Percentiles rank a stretch among this genome's conserved stretches.
These are phyloP conservation scores for Epichloe hybrida DNA, from an alignment of 2,329 filamentous ascomycete species.

Conservation along the genomic window DNA sequence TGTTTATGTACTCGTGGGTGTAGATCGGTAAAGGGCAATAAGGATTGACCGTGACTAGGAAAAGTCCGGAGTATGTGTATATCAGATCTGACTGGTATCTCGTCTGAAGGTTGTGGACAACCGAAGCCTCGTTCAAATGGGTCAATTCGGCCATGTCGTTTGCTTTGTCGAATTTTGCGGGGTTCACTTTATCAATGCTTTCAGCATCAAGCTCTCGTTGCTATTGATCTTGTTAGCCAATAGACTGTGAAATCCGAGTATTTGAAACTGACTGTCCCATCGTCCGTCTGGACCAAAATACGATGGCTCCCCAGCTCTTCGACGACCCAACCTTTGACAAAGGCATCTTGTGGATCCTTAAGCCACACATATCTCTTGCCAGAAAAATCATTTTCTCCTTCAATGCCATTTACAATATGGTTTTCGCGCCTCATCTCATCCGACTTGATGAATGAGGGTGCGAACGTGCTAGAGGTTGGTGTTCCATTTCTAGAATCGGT, in stretches of 20 bases:
- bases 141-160: constrained; percentile 99
- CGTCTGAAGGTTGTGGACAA: constrained; percentile 92
- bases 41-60: constrained; percentile 92
- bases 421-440: constrained; percentile 54
- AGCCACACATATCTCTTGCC: constrained; percentile 98
- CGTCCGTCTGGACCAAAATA: constrained; percentile 82
- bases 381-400: constrained; percentile 97
- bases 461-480: constrained; percentile 69
- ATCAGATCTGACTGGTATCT: constrained; percentile 93
- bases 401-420: constrained; percentile 57
- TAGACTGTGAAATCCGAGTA: not conserved
- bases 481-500: constrained; percentile 52
- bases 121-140: constrained; percentile 92
- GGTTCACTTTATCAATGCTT: constrained; percentile 95
- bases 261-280: constrained; percentile 57
- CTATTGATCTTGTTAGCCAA: constrained; percentile 27
- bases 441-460: constrained; percentile 86
- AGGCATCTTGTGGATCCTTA: constrained; percentile 72
- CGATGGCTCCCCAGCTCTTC: constrained; percentile 59
- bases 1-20: constrained; percentile 90
- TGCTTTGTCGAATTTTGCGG: constrained; percentile 97
- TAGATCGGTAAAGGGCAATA: constrained; percentile 94
- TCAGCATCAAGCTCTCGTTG: constrained; percentile 80
- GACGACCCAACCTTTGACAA: constrained; percentile 84
- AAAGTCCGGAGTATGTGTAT: constrained; percentile 95